Conservation (phyloP, 768 basidiomycete species). For the Lentinus brumalis region DNA sequence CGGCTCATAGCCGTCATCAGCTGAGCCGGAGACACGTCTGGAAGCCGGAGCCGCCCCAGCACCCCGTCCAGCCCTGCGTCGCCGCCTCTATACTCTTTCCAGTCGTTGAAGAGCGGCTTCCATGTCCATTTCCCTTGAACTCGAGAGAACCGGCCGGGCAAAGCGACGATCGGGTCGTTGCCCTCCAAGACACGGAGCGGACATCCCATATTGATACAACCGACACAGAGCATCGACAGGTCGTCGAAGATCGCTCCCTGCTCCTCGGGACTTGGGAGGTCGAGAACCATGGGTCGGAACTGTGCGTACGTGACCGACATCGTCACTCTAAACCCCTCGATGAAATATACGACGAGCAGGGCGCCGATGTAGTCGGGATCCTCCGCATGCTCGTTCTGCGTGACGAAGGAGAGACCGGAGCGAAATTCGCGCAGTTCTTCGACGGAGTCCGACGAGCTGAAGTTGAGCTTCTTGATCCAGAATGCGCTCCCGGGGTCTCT, state of each 20-base stretch:
- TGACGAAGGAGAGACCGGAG: no score
- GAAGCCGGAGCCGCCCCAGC: no score
- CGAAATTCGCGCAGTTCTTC: neutral
- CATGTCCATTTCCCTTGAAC: neutral
- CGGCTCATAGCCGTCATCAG: no score
- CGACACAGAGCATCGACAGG: neutral
- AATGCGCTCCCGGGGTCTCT: neutral
- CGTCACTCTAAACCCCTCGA: no score
- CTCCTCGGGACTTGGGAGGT: neutral
- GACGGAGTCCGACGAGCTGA: neutral
- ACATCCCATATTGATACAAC: neutral
- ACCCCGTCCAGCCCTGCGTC: no score
- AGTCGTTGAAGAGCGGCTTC: neutral
- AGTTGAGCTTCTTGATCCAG: neutral
- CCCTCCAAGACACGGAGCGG: neutral
- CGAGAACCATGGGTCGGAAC: no score
- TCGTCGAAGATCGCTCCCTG: neutral
- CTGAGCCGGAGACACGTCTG: no score
- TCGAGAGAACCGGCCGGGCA: neutral
- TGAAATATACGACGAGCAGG: no score
- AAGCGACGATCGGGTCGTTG: neutral
- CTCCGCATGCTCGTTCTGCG: no score
- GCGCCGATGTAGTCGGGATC: no score
- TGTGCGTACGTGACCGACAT: no score
- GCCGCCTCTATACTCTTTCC: neutral